phyloP scores from a whole-genome alignment of 306 rosid species.

The Cucumis melo region DNA sequence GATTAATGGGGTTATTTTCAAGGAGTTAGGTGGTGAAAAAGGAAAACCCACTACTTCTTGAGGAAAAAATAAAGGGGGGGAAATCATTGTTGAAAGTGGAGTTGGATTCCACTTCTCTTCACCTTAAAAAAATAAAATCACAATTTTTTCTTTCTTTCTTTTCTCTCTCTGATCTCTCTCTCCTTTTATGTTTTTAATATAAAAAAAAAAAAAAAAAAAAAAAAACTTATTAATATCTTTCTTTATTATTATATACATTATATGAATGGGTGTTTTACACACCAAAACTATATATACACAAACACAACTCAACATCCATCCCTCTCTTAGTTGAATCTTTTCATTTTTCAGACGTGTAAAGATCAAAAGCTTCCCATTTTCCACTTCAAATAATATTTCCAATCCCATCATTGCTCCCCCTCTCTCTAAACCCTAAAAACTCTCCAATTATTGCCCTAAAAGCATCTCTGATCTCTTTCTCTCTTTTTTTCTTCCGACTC shows the following conservation, averaged over 20 bases:
- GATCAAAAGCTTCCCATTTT: slow-evolving; percentile 22
- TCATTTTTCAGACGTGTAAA: slow-evolving; percentile 43
- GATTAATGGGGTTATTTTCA: slow-evolving; percentile 32
- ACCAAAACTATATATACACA: not conserved
- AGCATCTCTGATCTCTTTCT: not conserved
- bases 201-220: slow-evolving; percentile 3
- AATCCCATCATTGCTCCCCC: not conserved
- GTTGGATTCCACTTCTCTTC: slow-evolving; percentile 89
- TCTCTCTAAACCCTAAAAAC: not conserved
- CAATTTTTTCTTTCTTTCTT: not conserved
- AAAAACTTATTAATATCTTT: slow-evolving; percentile 10
- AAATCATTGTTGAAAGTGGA: slow-evolving; percentile 55
- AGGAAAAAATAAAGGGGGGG: not conserved
- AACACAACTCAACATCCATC: not conserved
- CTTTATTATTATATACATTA: too few relatives aligned
- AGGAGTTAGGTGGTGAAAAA: slow-evolving; percentile 73
- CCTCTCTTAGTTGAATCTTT: not conserved
- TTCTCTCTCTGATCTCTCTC: not conserved
- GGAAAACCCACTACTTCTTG: slow-evolving; percentile 58
- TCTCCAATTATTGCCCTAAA: not conserved
- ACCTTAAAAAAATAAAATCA: not conserved
- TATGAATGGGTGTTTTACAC: slow-evolving; percentile 13
- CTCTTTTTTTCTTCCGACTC: not conserved
- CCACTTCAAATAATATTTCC: not conserved
- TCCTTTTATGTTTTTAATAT: not conserved